Evolutionary conservation across 2,329 filamentous ascomycete genomes (phyloP).

Genomic region (Xylaria sp.): DNA sequence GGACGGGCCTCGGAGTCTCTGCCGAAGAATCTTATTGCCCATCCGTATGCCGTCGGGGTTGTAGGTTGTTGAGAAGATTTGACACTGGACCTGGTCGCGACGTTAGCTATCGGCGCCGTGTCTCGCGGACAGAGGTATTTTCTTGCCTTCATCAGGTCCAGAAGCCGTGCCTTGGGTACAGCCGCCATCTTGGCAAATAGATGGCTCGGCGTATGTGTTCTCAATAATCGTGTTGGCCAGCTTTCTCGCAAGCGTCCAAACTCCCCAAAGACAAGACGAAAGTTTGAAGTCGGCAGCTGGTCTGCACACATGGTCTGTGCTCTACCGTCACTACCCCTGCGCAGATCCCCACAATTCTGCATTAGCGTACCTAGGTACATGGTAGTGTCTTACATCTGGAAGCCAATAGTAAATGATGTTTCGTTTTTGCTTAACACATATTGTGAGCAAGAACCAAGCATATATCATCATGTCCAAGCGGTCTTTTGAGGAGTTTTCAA

Average conservation of each 20-base stretch:
- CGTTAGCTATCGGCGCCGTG: conserved; percentile 31
- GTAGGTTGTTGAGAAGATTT: conserved; percentile 89
- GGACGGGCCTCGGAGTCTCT: conserved; percentile 85
- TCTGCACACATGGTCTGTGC: conserved; percentile 27
- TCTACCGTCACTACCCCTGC: not conserved
- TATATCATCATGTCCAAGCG: conserved; percentile 55
- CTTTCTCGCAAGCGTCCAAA: conserved; percentile 21
- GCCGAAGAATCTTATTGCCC: conserved; percentile 91
- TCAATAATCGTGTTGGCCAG: conserved; percentile 12
- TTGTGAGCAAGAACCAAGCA: not conserved
- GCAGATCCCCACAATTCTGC: not conserved
- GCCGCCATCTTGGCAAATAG: conserved; percentile 62
- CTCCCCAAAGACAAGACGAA: not conserved
- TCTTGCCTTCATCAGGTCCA: conserved; percentile 82
- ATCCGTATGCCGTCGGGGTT: conserved; percentile 85
- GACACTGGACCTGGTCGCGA: conserved; percentile 78
- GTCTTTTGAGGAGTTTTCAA: conserved; percentile 44
- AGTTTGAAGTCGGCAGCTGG: conserved; percentile 21
- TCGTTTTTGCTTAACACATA: not conserved
- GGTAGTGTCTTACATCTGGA: not conserved
- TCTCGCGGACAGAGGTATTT: not conserved
- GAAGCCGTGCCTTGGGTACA: conserved; percentile 69
- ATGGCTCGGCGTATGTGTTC: conserved; percentile 26
- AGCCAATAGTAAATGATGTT: not conserved
- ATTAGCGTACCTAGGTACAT: not conserved